Percentiles rank a stretch among this genome's conserved stretches.
phyloP scores from a whole-genome alignment of 169 alveolate genomes.

The Miamiensis avidus region DNA sequence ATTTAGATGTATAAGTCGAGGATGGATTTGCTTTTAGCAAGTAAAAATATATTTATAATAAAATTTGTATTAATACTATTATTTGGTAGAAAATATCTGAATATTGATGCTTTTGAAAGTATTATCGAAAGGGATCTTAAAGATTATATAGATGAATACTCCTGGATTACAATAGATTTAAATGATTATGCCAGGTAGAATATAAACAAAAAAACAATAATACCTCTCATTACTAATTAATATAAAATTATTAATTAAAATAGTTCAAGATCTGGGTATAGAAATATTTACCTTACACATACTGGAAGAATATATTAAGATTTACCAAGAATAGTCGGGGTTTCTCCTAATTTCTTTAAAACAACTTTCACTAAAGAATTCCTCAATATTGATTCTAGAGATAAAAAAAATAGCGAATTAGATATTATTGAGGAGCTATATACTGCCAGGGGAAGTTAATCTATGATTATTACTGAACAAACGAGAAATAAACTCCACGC shows the following conservation, averaged over 20 bases:
- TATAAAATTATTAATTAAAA: background rate
- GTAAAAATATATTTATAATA: background rate
- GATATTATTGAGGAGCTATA: slow-evolving; percentile 56
- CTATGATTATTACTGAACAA: slow-evolving; percentile 29
- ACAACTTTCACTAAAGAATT: slow-evolving; percentile 41
- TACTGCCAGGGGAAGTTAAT: slow-evolving; percentile 69
- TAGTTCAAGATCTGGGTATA: slow-evolving; percentile 1
- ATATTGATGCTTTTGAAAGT: slow-evolving; percentile 9
- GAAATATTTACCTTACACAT: slow-evolving; percentile 35
- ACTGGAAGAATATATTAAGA: slow-evolving; percentile 39
- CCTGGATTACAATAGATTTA: slow-evolving; percentile 21
- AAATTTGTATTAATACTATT: no score
- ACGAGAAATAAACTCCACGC: background rate
- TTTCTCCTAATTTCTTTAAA: slow-evolving; percentile 52
- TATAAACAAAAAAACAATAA: background rate
- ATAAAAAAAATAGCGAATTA: slow-evolving; percentile 25
- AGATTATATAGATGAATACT: slow-evolving; percentile 24
- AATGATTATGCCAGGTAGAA: background rate
- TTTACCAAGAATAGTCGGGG: slow-evolving; percentile 47
- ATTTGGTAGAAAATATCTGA: background rate
- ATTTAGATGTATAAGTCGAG: slow-evolving; percentile 10
- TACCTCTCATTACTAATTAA: background rate
- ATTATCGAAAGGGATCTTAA: slow-evolving; percentile 14
- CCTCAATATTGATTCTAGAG: slow-evolving; percentile 16
- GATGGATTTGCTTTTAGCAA: background rate